These are phyloP conservation scores for Ilex asprella DNA, from an alignment of 257 asterid species.

Conservation along the genomic window DNA sequence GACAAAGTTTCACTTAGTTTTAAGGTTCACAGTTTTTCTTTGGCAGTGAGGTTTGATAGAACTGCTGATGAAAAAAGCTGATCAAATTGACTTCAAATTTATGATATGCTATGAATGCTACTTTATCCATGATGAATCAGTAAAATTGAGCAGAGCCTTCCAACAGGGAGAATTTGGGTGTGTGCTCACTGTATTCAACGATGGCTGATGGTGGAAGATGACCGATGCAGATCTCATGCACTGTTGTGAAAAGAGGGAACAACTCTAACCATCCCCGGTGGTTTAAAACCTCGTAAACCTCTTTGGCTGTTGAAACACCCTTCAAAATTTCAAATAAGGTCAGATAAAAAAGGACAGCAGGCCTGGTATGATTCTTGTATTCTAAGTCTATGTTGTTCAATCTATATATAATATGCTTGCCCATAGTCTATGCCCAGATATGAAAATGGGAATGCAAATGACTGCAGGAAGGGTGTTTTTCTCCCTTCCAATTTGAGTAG, in stretches of 20 bases:
- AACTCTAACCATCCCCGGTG: slow-evolving; percentile 76
- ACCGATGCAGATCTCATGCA: slow-evolving; percentile 80
- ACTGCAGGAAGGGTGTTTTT: too few species aligned
- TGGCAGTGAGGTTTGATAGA: too few species aligned
- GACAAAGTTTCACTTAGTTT: not conserved
- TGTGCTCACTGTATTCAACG: slow-evolving; percentile 54
- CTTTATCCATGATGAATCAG: not conserved
- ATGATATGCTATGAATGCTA: too few species aligned
- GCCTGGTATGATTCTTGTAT: too few species aligned
- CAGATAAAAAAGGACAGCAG: not conserved
- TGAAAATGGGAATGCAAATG: too few species aligned
- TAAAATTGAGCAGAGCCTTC: slow-evolving; percentile 38
- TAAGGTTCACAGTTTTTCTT: too few species aligned
- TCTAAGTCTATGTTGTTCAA: too few species aligned
- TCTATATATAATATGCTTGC: too few species aligned
- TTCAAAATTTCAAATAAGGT: slow-evolving; percentile 14
- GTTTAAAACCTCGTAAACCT: slow-evolving; percentile 68
- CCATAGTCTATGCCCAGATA: too few species aligned
- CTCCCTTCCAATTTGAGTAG: too few species aligned
- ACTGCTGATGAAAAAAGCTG: not conserved
- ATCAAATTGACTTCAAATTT: not conserved
- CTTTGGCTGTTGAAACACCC: slow-evolving; percentile 94
- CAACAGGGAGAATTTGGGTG: slow-evolving; percentile 43
- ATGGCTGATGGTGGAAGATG: slow-evolving; percentile 74
- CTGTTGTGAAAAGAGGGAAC: slow-evolving; percentile 86